Conservation (phyloP, 192 early-diverging fungal species). For the Glomus cerebriforme region DNA sequence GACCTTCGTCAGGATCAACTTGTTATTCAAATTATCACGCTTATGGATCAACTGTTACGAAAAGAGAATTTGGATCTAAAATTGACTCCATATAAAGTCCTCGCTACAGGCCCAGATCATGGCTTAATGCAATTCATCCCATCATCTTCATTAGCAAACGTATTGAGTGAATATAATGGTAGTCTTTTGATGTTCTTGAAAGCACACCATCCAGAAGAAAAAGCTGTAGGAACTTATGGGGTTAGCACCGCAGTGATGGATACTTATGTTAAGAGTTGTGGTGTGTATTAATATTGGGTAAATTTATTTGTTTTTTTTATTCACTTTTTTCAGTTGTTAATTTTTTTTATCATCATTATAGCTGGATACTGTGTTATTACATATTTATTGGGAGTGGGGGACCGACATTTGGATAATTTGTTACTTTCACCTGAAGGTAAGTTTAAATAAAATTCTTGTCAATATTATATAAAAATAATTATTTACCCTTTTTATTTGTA, state of each 20-base stretch:
- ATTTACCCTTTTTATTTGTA: conserved; percentile 4
- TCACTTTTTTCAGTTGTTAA: not conserved
- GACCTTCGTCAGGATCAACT: conserved; percentile 98
- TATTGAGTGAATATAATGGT: conserved; percentile 84
- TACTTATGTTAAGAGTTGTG: conserved; percentile 93
- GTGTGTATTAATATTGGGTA: conserved; percentile 45
- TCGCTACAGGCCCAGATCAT: conserved; percentile 93
- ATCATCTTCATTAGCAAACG: conserved; percentile 85
- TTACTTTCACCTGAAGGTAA: conserved; percentile 83
- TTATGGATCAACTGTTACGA: conserved; percentile 94
- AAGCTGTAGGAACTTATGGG: conserved; percentile 59
- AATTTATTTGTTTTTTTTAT: conserved; percentile 5
- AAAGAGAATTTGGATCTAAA: conserved; percentile 96
- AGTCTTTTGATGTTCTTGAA: conserved; percentile 82
- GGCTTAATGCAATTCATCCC: conserved; percentile 95
- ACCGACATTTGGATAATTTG: conserved; percentile 97
- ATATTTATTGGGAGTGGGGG: conserved; percentile 96
- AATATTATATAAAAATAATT: not conserved
- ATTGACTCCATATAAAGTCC: conserved; percentile 92
- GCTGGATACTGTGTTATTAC: conserved; percentile 99
- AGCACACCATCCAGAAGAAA: conserved; percentile 68
- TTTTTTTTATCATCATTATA: conserved; percentile 40
- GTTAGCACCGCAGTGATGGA: conserved; percentile 84
- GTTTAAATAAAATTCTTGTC: not conserved
- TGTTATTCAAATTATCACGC: conserved; percentile 94